Evolutionary conservation across 768 basidiomycete species (phyloP), one percentile per base, ranked within the genome.

Genomic region (Naganishia randhawae): DNA sequence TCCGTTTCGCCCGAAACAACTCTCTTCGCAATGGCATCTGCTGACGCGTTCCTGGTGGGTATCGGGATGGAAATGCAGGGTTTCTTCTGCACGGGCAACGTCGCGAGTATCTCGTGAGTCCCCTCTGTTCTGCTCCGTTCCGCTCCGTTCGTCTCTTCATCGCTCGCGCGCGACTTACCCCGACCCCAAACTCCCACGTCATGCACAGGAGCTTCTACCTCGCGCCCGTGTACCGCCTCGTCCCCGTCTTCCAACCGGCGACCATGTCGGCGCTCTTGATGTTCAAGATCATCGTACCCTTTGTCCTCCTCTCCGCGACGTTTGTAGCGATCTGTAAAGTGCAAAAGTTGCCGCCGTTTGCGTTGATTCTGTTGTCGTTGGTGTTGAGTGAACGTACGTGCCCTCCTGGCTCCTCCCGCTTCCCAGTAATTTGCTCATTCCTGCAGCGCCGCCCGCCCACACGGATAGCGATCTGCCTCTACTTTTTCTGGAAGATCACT

Each of bases 201-300:
- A n/a, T n/a, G n/a, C 13, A 41, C 52, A 88, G 86, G 19, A 90
- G 89, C 2, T 92, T 92, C 80, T 92, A 93, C 77, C 83, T 92
- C 22, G 90, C 88, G 45, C 91, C 91, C 2, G 91, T 92, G 8
- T 92, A 91, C 73, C 88, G 91, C 19, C 83, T 93, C 17, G 87
- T 92, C 70, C 90, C 91, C 0, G 84, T 90, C 57, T 93, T 93
- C 77, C 89, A 84, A 69, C 91, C 91, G 0, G 92, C 92, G 79
- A 83, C 89, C 69, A 92, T 92, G 91, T 84, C 87, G 0, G 76
- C 85, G 4, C 82, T 90, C 25, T 79, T 91, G 70, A 81, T 91
- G 53, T 90, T 88, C 84, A 92, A 93, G 76, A 89, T 92, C 66
- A 75, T 93, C 10, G 85, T 85, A 0, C 91, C 91, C 50, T 93